Evolutionary conservation across 495 filamentous ascomycete genomes (phyloP), one percentile per base, ranked within the genome.

Genomic region (Neurospora sp.): DNA sequence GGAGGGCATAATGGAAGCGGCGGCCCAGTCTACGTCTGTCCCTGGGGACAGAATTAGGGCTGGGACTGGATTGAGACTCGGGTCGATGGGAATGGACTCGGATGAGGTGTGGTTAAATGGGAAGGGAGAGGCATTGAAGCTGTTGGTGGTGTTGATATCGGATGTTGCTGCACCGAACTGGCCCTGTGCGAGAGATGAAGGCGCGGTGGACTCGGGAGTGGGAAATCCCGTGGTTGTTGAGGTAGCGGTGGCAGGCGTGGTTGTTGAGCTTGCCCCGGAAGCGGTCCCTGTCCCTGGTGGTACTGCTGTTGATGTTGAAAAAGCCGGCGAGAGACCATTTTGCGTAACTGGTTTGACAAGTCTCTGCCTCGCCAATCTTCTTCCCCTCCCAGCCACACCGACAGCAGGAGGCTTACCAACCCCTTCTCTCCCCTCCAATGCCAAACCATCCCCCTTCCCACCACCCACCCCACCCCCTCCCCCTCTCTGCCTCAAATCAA

Each of bases 401-500:
- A 20, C n/a, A 35, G 11, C 20, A 2, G 20, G 4, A 54, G 46
- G 8, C 31, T 39, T 18, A 16, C 16, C n/a, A 27, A 7, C 27
- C 27, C 0, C 20, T 46, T 0, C 20, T 23, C 1, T 11, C 1
- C 12, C 16, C 9, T 27, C 72, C 12, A 1, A 18, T 16, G 3
- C 16, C 80, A 80, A 0, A 88, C 75, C 23, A 83, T 78, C 72
- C 83, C 83, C 76, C 82, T 83, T 59, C 1, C 1, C 46, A 23
- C 20, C 20, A 12, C 11, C 5, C 4, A 12, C 14, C 40, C 9
- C 38, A 39, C 38, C 38, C 38, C 1, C 8, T 10, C 8, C 38
- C 8, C 7, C 0, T 9, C 23, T 27, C 27, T 27, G 27, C 27
- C 27, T 14, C 11, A 59, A 31, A 23, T 59, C 48, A 62, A 27